These are phyloP conservation scores for Leptographium flavum DNA, from an alignment of 2,329 filamentous ascomycete species.

Conservation along the genomic window DNA sequence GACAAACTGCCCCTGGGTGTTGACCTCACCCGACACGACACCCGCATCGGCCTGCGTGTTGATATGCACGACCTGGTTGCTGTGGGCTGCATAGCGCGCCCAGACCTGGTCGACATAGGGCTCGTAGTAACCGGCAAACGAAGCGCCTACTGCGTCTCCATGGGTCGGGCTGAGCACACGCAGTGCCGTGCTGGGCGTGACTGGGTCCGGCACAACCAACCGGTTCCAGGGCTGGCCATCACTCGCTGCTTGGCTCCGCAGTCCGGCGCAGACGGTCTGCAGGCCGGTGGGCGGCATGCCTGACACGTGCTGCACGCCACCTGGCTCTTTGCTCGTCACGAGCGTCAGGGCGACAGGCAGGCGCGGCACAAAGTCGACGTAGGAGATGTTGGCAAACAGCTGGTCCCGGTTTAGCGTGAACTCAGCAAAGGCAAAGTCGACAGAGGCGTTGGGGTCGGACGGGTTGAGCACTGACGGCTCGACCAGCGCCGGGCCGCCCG, in stretches of 20 bases:
- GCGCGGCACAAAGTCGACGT: conserved; percentile 50
- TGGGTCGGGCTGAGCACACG: conserved; percentile 31
- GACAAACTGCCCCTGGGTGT: conserved; percentile 23
- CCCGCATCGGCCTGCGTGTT: conserved; percentile 51
- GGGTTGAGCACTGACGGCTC: conserved; percentile 54
- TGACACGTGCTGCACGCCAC: conserved; percentile 31
- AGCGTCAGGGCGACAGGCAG: conserved; percentile 39
- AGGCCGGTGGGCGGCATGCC: conserved; percentile 46
- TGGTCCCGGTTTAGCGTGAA: conserved; percentile 43
- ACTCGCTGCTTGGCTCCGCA: conserved; percentile 37
- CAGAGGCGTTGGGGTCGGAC: conserved; percentile 36
- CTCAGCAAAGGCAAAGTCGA: conserved; percentile 44
- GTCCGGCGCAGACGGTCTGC: conserved; percentile 34
- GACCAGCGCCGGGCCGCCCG: conserved; percentile 42
- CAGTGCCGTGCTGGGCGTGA: conserved; percentile 17
- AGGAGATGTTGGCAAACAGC: conserved; percentile 49
- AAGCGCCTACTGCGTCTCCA: conserved; percentile 25
- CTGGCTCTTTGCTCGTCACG: conserved; percentile 21
- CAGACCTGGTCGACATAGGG: conserved; percentile 28
- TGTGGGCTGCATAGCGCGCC: conserved; percentile 18
- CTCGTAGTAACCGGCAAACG: conserved; percentile 29
- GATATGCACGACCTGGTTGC: conserved; percentile 20
- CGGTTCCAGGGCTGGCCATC: conserved; percentile 50
- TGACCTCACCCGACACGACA: conserved; percentile 34
- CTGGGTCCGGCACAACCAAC: conserved; percentile 25